phyloP scores from a whole-genome alignment of 805 yeast genomes.

The Candida sithepensis region DNA sequence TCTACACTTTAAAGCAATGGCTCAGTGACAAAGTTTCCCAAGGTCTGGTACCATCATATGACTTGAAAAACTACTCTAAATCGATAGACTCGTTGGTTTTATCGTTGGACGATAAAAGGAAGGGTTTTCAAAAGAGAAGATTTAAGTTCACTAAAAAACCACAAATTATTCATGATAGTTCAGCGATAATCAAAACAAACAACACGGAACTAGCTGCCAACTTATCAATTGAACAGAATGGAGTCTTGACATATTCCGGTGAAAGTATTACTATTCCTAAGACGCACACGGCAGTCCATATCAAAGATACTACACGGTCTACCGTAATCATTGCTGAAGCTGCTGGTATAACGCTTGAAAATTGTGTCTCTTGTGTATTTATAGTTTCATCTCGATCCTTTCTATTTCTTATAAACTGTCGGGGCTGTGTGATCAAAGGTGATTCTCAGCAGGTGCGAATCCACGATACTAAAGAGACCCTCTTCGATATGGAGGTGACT shows the following conservation, averaged over 20 bases:
- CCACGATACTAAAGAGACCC: slow-evolving; percentile 13
- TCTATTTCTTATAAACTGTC: slow-evolving; percentile 14
- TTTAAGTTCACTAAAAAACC: slow-evolving; percentile 23
- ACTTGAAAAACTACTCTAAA: slow-evolving; percentile 19
- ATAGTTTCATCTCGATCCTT: slow-evolving; percentile 17
- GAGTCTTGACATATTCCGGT: neutral
- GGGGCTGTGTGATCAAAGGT: slow-evolving; percentile 15
- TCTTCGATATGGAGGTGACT: slow-evolving; percentile 12
- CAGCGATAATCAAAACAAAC: neutral
- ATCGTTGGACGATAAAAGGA: slow-evolving; percentile 18
- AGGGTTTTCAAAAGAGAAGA: slow-evolving; percentile 11
- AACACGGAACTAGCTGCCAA: neutral
- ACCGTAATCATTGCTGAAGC: slow-evolving; percentile 12
- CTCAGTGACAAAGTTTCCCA: slow-evolving; percentile 8
- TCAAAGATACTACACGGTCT: slow-evolving; percentile 1
- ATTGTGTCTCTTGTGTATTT: slow-evolving; percentile 13
- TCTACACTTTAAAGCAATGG: slow-evolving; percentile 18
- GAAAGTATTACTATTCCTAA: neutral
- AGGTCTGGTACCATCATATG: slow-evolving; percentile 22
- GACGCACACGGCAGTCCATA: neutral
- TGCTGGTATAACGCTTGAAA: slow-evolving; percentile 19
- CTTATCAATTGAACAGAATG: neutral
- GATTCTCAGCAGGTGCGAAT: slow-evolving; percentile 26
- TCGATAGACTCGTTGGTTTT: slow-evolving; percentile 17
- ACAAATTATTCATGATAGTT: neutral